These are phyloP conservation scores for Boletellus deceptivus DNA, from an alignment of 1,284 basidiomycete genomes.

Conservation along the genomic window DNA sequence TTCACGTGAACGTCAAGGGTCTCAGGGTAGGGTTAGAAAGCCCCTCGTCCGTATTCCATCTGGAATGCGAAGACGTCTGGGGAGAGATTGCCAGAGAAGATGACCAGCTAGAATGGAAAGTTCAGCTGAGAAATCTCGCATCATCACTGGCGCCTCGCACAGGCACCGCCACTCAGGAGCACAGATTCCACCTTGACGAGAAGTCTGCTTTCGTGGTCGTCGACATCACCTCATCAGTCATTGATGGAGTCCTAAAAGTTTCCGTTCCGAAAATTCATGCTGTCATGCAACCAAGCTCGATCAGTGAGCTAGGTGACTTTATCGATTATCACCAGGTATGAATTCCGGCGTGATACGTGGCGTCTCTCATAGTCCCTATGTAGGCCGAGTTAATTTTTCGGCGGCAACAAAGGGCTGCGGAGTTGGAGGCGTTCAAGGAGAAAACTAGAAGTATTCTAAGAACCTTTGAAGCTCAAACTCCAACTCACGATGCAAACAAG, in stretches of 20 bases:
- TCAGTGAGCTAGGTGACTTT: slow-evolving; percentile 85
- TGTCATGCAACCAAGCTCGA: slow-evolving; percentile 88
- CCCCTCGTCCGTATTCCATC: slow-evolving; percentile 62
- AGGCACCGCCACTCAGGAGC: slow-evolving; percentile 31
- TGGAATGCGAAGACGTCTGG: slow-evolving; percentile 72
- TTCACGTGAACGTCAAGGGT: slow-evolving; percentile 67
- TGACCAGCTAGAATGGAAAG: slow-evolving; percentile 51
- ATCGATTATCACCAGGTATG: slow-evolving; percentile 76
- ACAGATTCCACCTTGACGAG: slow-evolving; percentile 54
- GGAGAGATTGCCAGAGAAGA: slow-evolving; percentile 53
- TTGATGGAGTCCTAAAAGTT: slow-evolving; percentile 50
- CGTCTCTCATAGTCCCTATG: slow-evolving; percentile 12
- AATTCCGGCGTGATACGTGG: neutral
- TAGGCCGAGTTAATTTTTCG: slow-evolving; percentile 73
- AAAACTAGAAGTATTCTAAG: slow-evolving; percentile 70
- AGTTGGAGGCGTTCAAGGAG: slow-evolving; percentile 80
- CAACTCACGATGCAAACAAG: slow-evolving; percentile 40
- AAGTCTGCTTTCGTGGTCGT: slow-evolving; percentile 82
- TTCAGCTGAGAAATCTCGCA: slow-evolving; percentile 66
- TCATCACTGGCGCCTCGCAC: slow-evolving; percentile 69
- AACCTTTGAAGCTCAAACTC: slow-evolving; percentile 65
- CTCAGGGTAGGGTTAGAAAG: slow-evolving; percentile 77
- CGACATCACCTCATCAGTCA: slow-evolving; percentile 48
- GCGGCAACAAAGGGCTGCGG: slow-evolving; percentile 69
- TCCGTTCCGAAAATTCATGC: slow-evolving; percentile 78